Conservation (phyloP, 805 yeast genomes). For the Jamesozyma lodderae region DNA sequence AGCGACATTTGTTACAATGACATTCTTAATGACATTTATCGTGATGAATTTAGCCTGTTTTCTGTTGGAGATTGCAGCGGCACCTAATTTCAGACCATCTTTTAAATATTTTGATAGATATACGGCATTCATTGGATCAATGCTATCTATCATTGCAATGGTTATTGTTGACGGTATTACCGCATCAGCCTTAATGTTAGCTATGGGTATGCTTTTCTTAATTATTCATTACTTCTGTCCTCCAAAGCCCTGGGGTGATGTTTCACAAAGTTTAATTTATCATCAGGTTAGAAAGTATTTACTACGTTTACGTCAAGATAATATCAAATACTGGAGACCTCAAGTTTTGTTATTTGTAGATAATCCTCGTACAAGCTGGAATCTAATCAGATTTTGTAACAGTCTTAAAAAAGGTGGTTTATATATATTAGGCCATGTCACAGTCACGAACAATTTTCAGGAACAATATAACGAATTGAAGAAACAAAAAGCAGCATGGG, state of each 20-base stretch:
- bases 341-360: conserved; percentile 84
- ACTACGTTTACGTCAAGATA: conserved; percentile 74
- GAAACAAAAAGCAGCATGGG: conserved; percentile 75
- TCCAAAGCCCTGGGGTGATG: conserved; percentile 97
- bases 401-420: conserved; percentile 93
- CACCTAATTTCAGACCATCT: conserved; percentile 97
- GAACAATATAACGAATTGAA: conserved; percentile 58
- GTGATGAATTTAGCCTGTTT: conserved; percentile 93
- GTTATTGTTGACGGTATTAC: conserved; percentile 87
- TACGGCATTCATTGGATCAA: conserved; percentile 73
- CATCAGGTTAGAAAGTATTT: conserved; percentile 91
- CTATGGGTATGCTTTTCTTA: conserved; percentile 57
- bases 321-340: conserved; percentile 97
- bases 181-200: conserved; percentile 65
- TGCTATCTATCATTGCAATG: conserved; percentile 74
- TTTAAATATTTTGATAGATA: conserved; percentile 75
- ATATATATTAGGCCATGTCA: conserved; percentile 86
- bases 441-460: conserved; percentile 49
- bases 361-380: conserved; percentile 89
- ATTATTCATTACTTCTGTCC: conserved; percentile 86
- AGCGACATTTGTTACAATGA: conserved; percentile 95
- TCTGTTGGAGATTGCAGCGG: conserved; percentile 75
- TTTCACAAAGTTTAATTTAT: conserved; percentile 86
- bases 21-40: conserved; percentile 89
- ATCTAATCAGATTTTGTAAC: conserved; percentile 83